Conservation (phyloP, 2,329 filamentous ascomycete species). For the Tolypocladium tundrense region DNA sequence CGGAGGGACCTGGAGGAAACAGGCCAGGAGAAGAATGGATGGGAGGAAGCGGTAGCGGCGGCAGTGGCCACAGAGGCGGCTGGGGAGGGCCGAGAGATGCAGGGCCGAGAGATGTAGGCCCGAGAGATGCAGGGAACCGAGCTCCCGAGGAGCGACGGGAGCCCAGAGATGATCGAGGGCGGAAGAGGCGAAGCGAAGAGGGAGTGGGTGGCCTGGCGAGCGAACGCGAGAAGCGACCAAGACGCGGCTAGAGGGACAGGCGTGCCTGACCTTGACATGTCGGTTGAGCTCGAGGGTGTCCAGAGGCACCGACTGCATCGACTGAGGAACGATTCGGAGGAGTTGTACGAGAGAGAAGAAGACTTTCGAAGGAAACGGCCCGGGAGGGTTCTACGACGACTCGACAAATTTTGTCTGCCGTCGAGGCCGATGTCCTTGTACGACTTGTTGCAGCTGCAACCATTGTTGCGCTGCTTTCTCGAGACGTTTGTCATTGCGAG, state of each 20-base stretch:
- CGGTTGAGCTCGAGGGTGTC: neutral
- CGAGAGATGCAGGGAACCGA: conserved; percentile 20
- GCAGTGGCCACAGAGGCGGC: conserved; percentile 21
- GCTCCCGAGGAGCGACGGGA: conserved; percentile 23
- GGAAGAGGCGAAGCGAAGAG: conserved; percentile 37
- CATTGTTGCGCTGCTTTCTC: neutral
- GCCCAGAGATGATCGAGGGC: conserved; percentile 23
- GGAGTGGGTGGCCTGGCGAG: conserved; percentile 24
- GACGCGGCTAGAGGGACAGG: conserved; percentile 19
- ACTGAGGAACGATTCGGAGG: neutral
- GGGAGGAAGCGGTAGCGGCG: conserved; percentile 11
- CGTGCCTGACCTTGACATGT: neutral
- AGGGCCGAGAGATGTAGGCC: conserved; percentile 18
- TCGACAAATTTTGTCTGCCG: neutral
- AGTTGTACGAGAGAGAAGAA: neutral
- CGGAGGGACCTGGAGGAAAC: conserved; percentile 9
- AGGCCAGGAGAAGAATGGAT: conserved; percentile 9
- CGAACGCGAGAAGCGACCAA: conserved; percentile 44
- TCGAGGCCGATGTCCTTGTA: neutral
- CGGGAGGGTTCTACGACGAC: neutral
- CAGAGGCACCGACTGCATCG: neutral
- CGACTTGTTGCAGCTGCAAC: neutral
- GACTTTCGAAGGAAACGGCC: neutral
- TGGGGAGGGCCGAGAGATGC: conserved; percentile 23
- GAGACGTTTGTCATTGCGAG: neutral